phyloP scores from a whole-genome alignment of 495 filamentous ascomycete species.

The Penicillium taxi region DNA sequence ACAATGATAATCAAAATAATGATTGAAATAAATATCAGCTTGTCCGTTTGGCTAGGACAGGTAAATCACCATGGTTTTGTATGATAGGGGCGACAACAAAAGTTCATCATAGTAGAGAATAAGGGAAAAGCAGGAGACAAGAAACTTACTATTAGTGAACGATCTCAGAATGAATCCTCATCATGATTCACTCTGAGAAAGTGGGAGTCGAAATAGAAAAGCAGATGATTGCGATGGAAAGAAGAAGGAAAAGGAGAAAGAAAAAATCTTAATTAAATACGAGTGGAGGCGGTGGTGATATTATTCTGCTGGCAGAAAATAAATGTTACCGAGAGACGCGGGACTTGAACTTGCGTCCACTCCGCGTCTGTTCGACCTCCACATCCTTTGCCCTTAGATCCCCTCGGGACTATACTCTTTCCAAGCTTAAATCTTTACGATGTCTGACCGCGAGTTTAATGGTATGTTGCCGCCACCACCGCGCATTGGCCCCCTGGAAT shows the following conservation, averaged over 20 bases:
- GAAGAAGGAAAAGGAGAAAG: constrained; percentile 17
- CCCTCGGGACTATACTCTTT: too few relatives aligned
- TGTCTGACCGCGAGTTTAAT: constrained; percentile 89
- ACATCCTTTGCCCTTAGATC: too few relatives aligned
- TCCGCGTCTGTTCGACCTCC: too few relatives aligned
- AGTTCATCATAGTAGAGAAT: constrained; percentile 62
- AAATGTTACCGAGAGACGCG: constrained; percentile 13
- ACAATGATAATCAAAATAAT: constrained; percentile 9
- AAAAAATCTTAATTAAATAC: constrained; percentile 23
- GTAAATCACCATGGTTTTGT: constrained; percentile 78
- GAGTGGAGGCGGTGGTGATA: constrained; percentile 15
- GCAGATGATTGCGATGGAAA: constrained; percentile 8
- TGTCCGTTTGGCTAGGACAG: constrained; percentile 89
- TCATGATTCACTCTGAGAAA: constrained; percentile 9
- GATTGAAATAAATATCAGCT: constrained; percentile 47
- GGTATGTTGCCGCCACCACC: constrained; percentile 50
- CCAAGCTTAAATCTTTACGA: too few relatives aligned
- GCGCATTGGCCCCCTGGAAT: too few relatives aligned
- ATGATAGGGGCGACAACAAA: constrained; percentile 89
- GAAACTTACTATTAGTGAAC: constrained; percentile 33
- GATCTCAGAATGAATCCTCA: constrained; percentile 8
- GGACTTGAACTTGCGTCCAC: too few relatives aligned
- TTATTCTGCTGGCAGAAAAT: constrained; percentile 25
- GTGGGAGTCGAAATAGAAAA: constrained; percentile 1
- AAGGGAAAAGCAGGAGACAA: constrained; percentile 8